Percentiles rank a stretch among this genome's conserved stretches.
Conservation (phyloP, 2,329 filamentous ascomycete species). For the Phyllachora maydis region DNA sequence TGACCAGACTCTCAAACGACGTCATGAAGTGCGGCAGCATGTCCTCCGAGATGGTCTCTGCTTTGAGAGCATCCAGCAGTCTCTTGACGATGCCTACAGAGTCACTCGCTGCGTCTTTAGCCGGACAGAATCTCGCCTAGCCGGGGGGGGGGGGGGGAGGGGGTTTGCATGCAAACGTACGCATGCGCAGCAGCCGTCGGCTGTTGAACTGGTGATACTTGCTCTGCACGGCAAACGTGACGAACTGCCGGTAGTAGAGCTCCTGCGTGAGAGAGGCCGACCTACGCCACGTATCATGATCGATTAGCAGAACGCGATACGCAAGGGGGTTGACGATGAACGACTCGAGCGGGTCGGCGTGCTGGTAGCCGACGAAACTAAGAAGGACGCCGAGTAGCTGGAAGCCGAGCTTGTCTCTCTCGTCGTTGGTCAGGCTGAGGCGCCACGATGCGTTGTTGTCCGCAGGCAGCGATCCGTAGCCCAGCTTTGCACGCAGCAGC, state of each 20-base stretch:
- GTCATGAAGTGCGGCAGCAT: slow-evolving; percentile 57
- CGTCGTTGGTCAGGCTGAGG: slow-evolving; percentile 25
- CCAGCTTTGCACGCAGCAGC: slow-evolving; percentile 67
- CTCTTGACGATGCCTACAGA: slow-evolving; percentile 65
- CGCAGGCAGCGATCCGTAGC: slow-evolving; percentile 19
- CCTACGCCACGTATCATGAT: slow-evolving; percentile 82
- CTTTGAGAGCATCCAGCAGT: slow-evolving; percentile 75
- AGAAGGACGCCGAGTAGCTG: slow-evolving; percentile 59
- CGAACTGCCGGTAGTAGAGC: slow-evolving; percentile 84
- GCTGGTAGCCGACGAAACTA: slow-evolving; percentile 75
- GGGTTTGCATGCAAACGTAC: too few relatives aligned
- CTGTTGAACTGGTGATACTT: slow-evolving; percentile 87
- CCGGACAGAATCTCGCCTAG: too few relatives aligned
- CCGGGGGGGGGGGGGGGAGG: too few relatives aligned
- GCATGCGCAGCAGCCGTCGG: slow-evolving; percentile 70
- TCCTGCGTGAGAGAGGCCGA: slow-evolving; percentile 59
- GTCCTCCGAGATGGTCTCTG: slow-evolving; percentile 52
- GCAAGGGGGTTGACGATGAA: slow-evolving; percentile 92
- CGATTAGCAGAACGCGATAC: slow-evolving; percentile 78
- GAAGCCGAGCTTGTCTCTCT: slow-evolving; percentile 33
- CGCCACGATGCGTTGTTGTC: slow-evolving; percentile 15
- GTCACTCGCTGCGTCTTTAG: too few relatives aligned
- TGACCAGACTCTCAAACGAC: slow-evolving; percentile 62
- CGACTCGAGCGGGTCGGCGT: slow-evolving; percentile 59
- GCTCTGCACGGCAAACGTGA: slow-evolving; percentile 72